phyloP scores from a whole-genome alignment of 1,284 basidiomycete species.

The Heterobasidion irregulare region DNA sequence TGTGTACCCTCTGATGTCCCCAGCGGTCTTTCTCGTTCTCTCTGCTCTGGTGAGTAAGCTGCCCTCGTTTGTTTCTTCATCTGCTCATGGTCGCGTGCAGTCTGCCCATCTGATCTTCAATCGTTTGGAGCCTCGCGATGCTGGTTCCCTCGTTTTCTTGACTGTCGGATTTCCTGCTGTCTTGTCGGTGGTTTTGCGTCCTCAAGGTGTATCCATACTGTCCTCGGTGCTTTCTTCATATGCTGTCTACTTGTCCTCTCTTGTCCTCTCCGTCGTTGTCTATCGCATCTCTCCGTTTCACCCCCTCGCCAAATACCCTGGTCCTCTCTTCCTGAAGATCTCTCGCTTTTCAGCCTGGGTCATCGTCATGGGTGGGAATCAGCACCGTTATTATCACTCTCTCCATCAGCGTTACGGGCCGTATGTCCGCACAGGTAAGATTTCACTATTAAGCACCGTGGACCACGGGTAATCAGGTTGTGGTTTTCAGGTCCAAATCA shows the following conservation, averaged over 20 bases:
- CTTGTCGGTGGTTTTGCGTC: background rate
- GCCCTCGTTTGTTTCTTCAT: background rate
- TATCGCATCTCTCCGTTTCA: slow-evolving; percentile 38
- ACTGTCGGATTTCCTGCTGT: background rate
- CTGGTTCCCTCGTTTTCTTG: background rate
- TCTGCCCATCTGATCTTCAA: background rate
- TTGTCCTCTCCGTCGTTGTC: slow-evolving; percentile 23
- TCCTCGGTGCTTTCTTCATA: background rate
- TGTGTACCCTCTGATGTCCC: too few relatives aligned
- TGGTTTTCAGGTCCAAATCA: slow-evolving; percentile 19
- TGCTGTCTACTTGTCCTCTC: background rate
- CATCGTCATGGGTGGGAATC: slow-evolving; percentile 24
- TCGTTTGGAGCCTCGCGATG: background rate
- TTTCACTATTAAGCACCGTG: background rate
- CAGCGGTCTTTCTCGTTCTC: too few relatives aligned
- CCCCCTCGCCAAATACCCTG: slow-evolving; percentile 32
- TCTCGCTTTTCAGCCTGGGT: slow-evolving; percentile 26
- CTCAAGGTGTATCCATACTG: background rate
- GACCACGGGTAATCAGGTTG: background rate
- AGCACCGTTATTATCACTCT: slow-evolving; percentile 22
- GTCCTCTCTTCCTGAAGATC: slow-evolving; percentile 27
- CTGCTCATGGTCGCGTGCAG: background rate
- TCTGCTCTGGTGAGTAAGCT: too few relatives aligned
- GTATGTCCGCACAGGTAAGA: slow-evolving; percentile 32
- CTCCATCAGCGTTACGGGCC: slow-evolving; percentile 35